Evolutionary conservation across 192 early-diverging fungal genomes (phyloP).

Genomic region (Phycomyces blakesleeanus): DNA sequence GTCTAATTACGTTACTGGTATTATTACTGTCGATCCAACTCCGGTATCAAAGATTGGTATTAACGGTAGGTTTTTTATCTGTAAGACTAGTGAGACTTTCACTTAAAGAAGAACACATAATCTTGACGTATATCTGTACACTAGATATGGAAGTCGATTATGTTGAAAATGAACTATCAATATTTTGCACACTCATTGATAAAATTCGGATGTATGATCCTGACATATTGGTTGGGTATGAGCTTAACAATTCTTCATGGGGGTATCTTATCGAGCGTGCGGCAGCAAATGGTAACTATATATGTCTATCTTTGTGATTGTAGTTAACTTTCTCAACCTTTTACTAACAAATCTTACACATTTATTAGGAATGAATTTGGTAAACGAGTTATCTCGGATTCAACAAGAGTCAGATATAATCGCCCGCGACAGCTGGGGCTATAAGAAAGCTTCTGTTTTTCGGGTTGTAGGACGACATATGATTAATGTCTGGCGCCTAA

Average conservation of each 20-base stretch:
- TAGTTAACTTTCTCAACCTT: background rate
- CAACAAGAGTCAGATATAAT: background rate
- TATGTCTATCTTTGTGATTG: too few species aligned
- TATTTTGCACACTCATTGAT: constrained; percentile 55
- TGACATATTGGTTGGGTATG: constrained; percentile 85
- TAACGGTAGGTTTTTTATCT: background rate
- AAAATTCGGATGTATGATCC: constrained; percentile 68
- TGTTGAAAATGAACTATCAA: constrained; percentile 49
- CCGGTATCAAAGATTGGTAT: constrained; percentile 30
- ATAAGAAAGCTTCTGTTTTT: constrained; percentile 60
- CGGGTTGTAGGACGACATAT: constrained; percentile 71
- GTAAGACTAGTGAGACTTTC: background rate
- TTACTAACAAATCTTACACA: too few species aligned
- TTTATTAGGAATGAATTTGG: constrained; percentile 24
- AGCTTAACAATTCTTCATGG: constrained; percentile 84
- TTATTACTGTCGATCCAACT: constrained; percentile 42
- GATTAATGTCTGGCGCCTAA: constrained; percentile 86
- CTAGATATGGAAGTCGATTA: constrained; percentile 37
- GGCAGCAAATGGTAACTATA: constrained; percentile 24
- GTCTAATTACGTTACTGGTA: constrained; percentile 36
- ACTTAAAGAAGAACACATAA: too few species aligned
- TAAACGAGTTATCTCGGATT: constrained; percentile 25
- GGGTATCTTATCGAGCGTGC: constrained; percentile 76
- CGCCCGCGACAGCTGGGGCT: constrained; percentile 47
- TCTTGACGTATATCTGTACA: constrained; percentile 21